phyloP scores from a whole-genome alignment of 176 grass and related monocot genomes.

The Poa annua region DNA sequence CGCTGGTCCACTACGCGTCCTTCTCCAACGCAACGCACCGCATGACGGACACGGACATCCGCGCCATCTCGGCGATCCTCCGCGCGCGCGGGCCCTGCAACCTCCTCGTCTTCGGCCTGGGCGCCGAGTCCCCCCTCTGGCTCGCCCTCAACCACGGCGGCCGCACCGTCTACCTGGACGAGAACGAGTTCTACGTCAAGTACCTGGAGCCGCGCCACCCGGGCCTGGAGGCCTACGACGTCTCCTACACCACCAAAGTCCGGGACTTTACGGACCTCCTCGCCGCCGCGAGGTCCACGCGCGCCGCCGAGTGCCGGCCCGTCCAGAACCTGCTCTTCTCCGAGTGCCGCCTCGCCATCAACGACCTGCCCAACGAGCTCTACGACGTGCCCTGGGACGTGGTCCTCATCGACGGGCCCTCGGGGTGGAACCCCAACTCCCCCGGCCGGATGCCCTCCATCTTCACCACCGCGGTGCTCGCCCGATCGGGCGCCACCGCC shows the following conservation, averaged over 20 bases:
- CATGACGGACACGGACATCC: constrained; percentile 70
- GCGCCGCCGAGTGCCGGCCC: constrained; percentile 67
- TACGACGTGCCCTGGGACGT: constrained; percentile 89
- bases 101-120: constrained; percentile 68
- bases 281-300: constrained; percentile 32
- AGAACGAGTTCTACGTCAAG: constrained; percentile 98
- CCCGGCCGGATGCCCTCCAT: constrained; percentile 75
- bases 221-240: constrained; percentile 89
- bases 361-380: constrained; percentile 92
- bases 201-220: constrained; percentile 78
- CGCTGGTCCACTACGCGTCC: constrained; percentile 73
- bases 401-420: constrained; percentile 77
- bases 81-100: constrained; percentile 62
- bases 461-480: constrained; percentile 86
- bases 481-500: constrained; percentile 47
- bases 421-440: constrained; percentile 57
- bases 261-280: constrained; percentile 61
- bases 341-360: constrained; percentile 90
- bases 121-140: constrained; percentile 71
- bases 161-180: constrained; percentile 89
- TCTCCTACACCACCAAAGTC: constrained; percentile 76
- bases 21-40: constrained; percentile 63
- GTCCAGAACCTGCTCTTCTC: constrained; percentile 95
- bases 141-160: constrained; percentile 89
- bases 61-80: constrained; percentile 53